These are phyloP conservation scores for Brassica balearica DNA, from an alignment of 441 rosid genomes.

Conservation along the genomic window DNA sequence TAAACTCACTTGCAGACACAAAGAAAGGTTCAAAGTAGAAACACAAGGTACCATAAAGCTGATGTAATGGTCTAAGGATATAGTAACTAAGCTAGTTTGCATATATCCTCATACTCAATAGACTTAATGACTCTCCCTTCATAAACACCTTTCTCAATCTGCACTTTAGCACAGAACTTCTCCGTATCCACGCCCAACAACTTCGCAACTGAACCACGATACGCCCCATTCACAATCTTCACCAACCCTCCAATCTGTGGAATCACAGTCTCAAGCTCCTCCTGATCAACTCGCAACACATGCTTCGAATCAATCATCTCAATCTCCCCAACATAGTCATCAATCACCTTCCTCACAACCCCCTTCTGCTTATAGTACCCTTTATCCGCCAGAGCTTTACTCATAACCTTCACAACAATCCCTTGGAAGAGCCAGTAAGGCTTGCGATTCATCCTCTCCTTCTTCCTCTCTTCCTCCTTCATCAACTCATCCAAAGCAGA, in stretches of 20 bases:
- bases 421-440: conserved; percentile 91
- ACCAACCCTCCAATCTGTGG: conserved; percentile 84
- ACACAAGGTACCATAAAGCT: not conserved
- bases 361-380: conserved; percentile 96
- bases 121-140: conserved; percentile 89
- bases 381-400: conserved; percentile 74
- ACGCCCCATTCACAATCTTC: conserved; percentile 88
- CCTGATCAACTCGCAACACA: conserved; percentile 84
- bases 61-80: not conserved
- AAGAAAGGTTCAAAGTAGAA: conserved; percentile 2
- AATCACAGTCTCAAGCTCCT: conserved; percentile 94
- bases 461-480: conserved; percentile 86
- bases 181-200: conserved; percentile 80
- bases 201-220: conserved; percentile 78
- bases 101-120: conserved; percentile 87
- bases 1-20: conserved; percentile 15
- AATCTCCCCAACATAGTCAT: conserved; percentile 85
- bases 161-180: conserved; percentile 86
- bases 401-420: conserved; percentile 90
- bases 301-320: conserved; percentile 88
- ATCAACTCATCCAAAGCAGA: conserved; percentile 88
- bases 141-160: conserved; percentile 89
- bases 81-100: conserved; percentile 68
- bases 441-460: conserved; percentile 83
- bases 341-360: conserved; percentile 78